Conservation (phyloP, 306 rosid genomes). For the Corylus americana region DNA sequence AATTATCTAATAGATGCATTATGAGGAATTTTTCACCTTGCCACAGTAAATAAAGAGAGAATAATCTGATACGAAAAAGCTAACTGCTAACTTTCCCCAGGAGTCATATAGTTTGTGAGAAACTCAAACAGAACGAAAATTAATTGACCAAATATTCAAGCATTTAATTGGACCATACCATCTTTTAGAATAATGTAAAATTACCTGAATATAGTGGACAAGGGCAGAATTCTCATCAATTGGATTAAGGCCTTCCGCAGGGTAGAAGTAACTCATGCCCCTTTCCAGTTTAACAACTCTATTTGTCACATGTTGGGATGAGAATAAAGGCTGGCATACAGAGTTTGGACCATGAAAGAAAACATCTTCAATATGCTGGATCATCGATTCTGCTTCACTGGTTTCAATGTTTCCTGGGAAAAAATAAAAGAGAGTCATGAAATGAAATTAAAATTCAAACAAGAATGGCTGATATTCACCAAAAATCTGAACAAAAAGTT, state of each 20-base stretch:
- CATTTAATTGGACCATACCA: neutral
- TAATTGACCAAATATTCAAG: neutral
- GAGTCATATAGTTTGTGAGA: neutral
- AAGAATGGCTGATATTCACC: conserved; percentile 23
- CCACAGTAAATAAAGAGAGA: neutral
- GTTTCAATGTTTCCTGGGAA: conserved; percentile 77
- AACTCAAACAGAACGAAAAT: neutral
- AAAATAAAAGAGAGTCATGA: conserved; percentile 6
- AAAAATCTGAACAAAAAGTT: conserved; percentile 1
- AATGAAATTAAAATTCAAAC: conserved; percentile 9
- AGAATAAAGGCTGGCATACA: conserved; percentile 62
- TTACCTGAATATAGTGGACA: conserved; percentile 83
- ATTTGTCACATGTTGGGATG: conserved; percentile 79
- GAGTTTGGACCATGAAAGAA: conserved; percentile 64
- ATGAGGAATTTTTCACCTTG: neutral
- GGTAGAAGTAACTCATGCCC: conserved; percentile 65
- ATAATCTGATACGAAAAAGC: neutral
- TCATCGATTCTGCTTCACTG: conserved; percentile 71
- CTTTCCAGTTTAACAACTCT: conserved; percentile 80
- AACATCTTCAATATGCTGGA: conserved; percentile 58
- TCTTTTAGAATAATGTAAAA: conserved; percentile 11
- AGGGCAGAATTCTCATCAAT: conserved; percentile 86
- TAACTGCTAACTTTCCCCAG: neutral
- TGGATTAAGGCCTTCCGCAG: conserved; percentile 83
- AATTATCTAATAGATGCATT: neutral